Base-by-base conservation (phyloP, 768 basidiomycete species). In the Panaeolus cyanescens region DNA sequence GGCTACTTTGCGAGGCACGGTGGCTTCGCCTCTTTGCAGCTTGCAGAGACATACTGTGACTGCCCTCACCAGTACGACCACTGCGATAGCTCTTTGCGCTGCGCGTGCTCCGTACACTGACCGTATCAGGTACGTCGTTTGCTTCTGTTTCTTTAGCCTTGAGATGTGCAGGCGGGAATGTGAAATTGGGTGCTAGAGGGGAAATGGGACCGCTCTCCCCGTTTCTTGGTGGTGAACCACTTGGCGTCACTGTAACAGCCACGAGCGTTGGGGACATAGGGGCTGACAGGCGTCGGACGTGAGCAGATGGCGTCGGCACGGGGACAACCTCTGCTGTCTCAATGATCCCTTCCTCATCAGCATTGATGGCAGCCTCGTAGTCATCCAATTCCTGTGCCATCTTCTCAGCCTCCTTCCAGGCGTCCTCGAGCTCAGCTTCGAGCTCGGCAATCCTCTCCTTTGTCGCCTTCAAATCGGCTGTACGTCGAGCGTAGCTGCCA, bases 381-480 rank as follows among this genome's bases (percentile, higher is more conserved):
- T 85, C 85, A 69, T 93, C 91, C 67, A 92, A 81, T 69, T 92
- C 89, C 56, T 77, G 71, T 1, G 91, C 92, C 65, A 92, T 77
- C 39, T 83, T 84, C 66, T 91, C 88, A 2, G 91, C 92, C 61
- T 88, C 86, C 53, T 80, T 81, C 92, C 92, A 93, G 0, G 91
- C 92, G 57, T 93, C 92, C 54, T 89, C 85, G 22, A 93, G 77
- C 64, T 92, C 89, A 13, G 82, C 88, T 65, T 89, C 80, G 20
- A 93, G 81, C 56, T 83, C 79, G 25, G 74, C 74, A 22, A 90
- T 81, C 34, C 79, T 77, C 10, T 78, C 69, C 57, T 79, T 79
- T 4, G 83, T 78, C 7, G 76, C 72, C 31, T 75, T 71, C 28
- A 91, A 78, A 28, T 93, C 90, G 1, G 77, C 69, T 0, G 82